Conservation (phyloP, 73 alveolate species). For the Stentor roeselii region DNA sequence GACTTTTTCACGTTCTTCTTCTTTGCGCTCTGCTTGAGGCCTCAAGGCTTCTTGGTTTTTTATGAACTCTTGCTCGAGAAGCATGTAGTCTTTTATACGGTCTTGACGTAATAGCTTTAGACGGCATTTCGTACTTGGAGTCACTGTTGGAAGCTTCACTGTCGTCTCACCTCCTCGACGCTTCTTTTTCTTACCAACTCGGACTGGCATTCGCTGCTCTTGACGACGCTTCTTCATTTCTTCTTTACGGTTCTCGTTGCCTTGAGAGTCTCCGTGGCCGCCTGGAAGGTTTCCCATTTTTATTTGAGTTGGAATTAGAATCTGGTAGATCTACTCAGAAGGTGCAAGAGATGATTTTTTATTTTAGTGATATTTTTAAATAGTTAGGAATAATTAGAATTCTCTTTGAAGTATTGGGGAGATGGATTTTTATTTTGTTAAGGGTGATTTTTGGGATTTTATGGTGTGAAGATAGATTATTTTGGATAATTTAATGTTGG, state of each 20-base stretch:
- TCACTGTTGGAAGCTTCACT: constrained; percentile 62
- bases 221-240: constrained; percentile 44
- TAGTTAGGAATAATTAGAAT: too few species aligned
- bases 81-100: constrained; percentile 87
- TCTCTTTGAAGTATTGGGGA: too few species aligned
- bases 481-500: too few species aligned
- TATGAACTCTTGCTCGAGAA: constrained; percentile 94
- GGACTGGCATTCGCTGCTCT: constrained; percentile 67
- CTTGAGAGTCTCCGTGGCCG: constrained; percentile 36
- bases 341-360: too few species aligned
- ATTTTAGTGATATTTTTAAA: too few species aligned
- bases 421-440: too few species aligned
- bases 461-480: too few species aligned
- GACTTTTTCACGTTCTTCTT: constrained; percentile 87
- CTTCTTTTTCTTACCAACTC: constrained; percentile 75
- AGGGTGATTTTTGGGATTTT: too few species aligned
- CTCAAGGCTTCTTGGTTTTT: constrained; percentile 86
- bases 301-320: too few species aligned
- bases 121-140: constrained; percentile 90
- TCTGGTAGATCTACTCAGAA: too few species aligned
- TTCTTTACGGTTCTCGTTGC: constrained; percentile 43
- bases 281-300: constrained; percentile 35
- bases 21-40: constrained; percentile 83
- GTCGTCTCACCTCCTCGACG: constrained; percentile 67
- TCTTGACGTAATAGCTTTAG: constrained; percentile 79